phyloP scores from a whole-genome alignment of 2,329 filamentous ascomycete genomes.

The Botryotinia calthae region DNA sequence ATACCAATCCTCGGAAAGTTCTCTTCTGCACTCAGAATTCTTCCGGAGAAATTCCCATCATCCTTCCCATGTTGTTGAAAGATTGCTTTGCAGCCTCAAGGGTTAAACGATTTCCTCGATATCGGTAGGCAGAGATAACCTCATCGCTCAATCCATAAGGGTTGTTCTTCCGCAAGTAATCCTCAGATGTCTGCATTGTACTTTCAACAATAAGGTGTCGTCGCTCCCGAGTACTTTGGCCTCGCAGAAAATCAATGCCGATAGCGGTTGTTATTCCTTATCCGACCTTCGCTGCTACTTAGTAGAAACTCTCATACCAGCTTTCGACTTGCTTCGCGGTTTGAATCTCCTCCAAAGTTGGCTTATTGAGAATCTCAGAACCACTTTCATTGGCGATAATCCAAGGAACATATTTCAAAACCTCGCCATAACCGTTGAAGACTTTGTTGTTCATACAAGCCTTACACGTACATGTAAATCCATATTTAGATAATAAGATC shows the following conservation, averaged over 20 bases:
- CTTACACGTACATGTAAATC: neutral
- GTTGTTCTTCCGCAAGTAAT: neutral
- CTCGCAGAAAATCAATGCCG: neutral
- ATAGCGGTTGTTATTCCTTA: neutral
- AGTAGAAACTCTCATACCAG: neutral
- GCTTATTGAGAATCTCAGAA: neutral
- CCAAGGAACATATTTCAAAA: neutral
- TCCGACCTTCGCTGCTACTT: neutral
- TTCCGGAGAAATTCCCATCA: neutral
- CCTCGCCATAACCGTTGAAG: rapidly evolving
- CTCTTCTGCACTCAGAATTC: neutral
- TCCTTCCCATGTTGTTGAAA: neutral
- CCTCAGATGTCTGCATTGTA: neutral
- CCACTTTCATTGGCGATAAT: neutral
- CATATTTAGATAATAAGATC: neutral
- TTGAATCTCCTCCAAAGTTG: neutral
- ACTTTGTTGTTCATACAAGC: neutral
- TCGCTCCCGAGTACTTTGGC: neutral
- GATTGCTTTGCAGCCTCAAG: neutral
- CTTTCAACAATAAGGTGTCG: neutral
- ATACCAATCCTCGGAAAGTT: neutral
- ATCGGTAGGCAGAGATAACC: neutral
- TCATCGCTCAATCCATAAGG: neutral
- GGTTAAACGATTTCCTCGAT: neutral
- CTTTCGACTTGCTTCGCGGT: neutral